These are phyloP conservation scores for Mycena indigotica DNA, from an alignment of 768 basidiomycete genomes.

Conservation along the genomic window DNA sequence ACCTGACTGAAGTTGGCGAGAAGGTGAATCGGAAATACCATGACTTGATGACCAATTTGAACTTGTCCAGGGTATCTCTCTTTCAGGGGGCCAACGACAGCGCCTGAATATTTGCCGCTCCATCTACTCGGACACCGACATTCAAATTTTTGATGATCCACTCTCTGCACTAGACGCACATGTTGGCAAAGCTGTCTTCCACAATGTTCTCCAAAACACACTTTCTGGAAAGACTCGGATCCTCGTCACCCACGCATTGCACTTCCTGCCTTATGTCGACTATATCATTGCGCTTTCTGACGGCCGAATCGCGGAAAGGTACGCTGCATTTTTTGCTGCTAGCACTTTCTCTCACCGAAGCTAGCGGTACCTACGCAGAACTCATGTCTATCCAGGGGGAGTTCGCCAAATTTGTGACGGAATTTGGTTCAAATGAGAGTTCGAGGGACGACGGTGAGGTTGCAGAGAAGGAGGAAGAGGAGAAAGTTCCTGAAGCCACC, in stretches of 20 bases:
- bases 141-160: constrained; percentile 89
- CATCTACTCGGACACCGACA: constrained; percentile 83
- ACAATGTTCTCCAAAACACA: constrained; percentile 73
- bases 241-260: constrained; percentile 89
- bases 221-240: constrained; percentile 75
- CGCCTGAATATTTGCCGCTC: constrained; percentile 85
- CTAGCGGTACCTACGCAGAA: constrained; percentile 68
- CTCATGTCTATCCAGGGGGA: constrained; percentile 65
- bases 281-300: constrained; percentile 80
- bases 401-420: constrained; percentile 72
- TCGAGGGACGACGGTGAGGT: constrained; percentile 49
- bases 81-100: constrained; percentile 72
- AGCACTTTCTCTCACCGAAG: neutral
- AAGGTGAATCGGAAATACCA: constrained; percentile 40
- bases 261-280: constrained; percentile 87
- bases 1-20: constrained; percentile 84
- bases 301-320: constrained; percentile 73
- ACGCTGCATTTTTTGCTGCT: neutral
- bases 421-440: constrained; percentile 75
- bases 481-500: constrained; percentile 36
- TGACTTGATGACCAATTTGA: no score
- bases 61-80: neutral
- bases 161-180: constrained; percentile 92
- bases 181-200: constrained; percentile 85
- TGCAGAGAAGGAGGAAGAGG: constrained; percentile 44